Base-by-base conservation (phyloP, 306 rosid genomes). In the Rosa chinensis region DNA sequence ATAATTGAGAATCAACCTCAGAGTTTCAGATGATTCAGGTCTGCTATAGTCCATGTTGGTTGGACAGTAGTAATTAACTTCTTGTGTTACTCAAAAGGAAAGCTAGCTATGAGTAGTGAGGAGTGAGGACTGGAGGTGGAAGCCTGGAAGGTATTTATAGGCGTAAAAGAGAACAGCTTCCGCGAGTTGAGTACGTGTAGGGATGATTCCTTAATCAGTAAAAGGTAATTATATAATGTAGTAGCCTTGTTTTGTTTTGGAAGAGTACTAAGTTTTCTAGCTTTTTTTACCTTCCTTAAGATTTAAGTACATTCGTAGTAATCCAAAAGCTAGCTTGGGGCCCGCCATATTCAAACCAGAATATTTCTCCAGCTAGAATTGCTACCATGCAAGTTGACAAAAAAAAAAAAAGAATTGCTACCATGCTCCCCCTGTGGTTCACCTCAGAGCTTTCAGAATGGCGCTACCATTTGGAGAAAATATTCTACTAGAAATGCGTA, bases 21-120 rank as follows among this genome's bases (percentile, higher is more conserved):
- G 87, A 85, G 89, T 86, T 84, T 92, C 98, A 0, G 90, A 42
- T 1, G 82, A 56, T 80, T 89, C 94, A 14, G 37, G 14, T 78
- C 92, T 81, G 82, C 88, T 78, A 82, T 81, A 58, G 67, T 88
- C 95, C 92, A 89, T 92, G 79, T 39, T 79, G 56, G 59, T 63
- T 53, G 71, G 71, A 66, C n/a, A 10, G 23, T 37, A 16, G 23
- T 11, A 25, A 28, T 61, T 5, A 25, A 25, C 69, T 6, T 10
- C 40, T 21, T 58, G 35, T 11, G 9, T 39, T 66, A 6, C 71
- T 66, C 71, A 18, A 39, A 37, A 2, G 47, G 25, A 37, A 37
- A 37, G 13, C 1, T 66, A 40, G 44, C 45, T 35, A 18, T 39
- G 48, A 17, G 47, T 32, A 2, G 45, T 39, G 71, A 66, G 71